Evolutionary conservation across 805 yeast species (phyloP).

Genomic region (Kluyveromyces siamensis): DNA sequence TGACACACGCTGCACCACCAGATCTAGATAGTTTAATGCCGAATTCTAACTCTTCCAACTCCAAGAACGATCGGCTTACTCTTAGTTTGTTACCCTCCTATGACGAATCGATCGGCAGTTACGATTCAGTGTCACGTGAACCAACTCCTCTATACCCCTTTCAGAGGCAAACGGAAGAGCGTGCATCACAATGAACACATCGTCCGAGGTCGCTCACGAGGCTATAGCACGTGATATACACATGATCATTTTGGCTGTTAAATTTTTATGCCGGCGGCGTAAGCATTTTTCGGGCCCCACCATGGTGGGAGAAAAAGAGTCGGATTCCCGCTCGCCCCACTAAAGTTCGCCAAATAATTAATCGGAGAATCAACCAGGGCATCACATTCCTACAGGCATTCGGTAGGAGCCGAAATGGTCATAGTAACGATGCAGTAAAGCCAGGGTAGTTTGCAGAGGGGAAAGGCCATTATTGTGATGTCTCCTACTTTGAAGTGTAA

Average conservation of each 20-base stretch:
- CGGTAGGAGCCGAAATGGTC: background rate
- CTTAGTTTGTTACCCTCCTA: conserved; percentile 1
- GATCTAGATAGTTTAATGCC: background rate
- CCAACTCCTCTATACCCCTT: conserved; percentile 1
- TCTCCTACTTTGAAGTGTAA: background rate
- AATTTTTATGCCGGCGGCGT: conserved; percentile 2
- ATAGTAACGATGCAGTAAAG: background rate
- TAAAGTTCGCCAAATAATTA: background rate
- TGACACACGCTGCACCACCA: background rate
- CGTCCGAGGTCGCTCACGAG: background rate
- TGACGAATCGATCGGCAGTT: background rate
- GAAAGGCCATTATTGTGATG: background rate
- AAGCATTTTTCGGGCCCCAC: background rate
- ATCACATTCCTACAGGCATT: background rate
- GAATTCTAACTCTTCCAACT: background rate
- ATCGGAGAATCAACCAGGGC: background rate
- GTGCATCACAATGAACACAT: background rate
- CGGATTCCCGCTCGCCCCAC: background rate
- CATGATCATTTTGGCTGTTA: background rate
- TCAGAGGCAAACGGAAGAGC: background rate
- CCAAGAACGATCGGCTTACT: background rate
- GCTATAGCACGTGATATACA: background rate
- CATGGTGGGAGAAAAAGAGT: background rate
- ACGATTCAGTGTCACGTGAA: background rate
- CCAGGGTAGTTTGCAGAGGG: background rate